Percentiles rank a stretch among this genome's conserved stretches.
Conservation (phyloP, 768 basidiomycete genomes). For the Hirschioporus abietinus region DNA sequence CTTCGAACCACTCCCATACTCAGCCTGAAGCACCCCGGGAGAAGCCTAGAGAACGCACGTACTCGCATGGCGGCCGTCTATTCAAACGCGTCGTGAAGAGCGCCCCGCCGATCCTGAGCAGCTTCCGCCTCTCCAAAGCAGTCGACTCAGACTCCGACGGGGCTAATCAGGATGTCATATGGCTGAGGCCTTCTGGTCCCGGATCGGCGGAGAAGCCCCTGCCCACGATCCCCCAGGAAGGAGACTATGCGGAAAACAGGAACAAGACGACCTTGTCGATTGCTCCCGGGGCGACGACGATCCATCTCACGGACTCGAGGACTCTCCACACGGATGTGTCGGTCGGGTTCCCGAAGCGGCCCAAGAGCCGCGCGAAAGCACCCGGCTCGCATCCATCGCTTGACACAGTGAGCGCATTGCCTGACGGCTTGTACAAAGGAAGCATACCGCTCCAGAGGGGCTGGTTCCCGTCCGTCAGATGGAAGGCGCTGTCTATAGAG, state of each 20-base stretch:
- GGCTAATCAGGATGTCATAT: slow-evolving; percentile 1
- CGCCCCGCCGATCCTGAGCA: slow-evolving; percentile 14
- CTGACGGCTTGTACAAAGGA: slow-evolving; percentile 65
- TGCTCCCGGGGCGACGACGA: slow-evolving; percentile 32
- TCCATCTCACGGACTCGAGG: slow-evolving; percentile 36
- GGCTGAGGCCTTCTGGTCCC: neutral
- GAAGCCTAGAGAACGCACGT: neutral
- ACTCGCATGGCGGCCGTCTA: slow-evolving; percentile 17
- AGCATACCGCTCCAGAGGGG: slow-evolving; percentile 48
- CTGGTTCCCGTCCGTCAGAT: slow-evolving; percentile 62
- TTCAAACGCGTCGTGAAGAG: slow-evolving; percentile 28
- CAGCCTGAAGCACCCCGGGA: neutral
- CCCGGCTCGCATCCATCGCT: slow-evolving; percentile 38
- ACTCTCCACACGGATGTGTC: slow-evolving; percentile 46
- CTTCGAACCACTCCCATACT: slow-evolving; percentile 4
- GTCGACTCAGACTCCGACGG: slow-evolving; percentile 1
- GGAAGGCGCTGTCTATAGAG: slow-evolving; percentile 64
- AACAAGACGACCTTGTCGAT: slow-evolving; percentile 19
- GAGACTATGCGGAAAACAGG: slow-evolving; percentile 26
- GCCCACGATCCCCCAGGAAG: slow-evolving; percentile 19
- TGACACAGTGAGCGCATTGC: slow-evolving; percentile 43
- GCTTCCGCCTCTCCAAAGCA: neutral
- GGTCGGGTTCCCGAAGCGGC: slow-evolving; percentile 70
- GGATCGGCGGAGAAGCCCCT: slow-evolving; percentile 20
- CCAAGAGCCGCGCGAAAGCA: slow-evolving; percentile 38